Evolutionary conservation across 768 basidiomycete species (phyloP).

Genomic region (Lyophyllum semitale): DNA sequence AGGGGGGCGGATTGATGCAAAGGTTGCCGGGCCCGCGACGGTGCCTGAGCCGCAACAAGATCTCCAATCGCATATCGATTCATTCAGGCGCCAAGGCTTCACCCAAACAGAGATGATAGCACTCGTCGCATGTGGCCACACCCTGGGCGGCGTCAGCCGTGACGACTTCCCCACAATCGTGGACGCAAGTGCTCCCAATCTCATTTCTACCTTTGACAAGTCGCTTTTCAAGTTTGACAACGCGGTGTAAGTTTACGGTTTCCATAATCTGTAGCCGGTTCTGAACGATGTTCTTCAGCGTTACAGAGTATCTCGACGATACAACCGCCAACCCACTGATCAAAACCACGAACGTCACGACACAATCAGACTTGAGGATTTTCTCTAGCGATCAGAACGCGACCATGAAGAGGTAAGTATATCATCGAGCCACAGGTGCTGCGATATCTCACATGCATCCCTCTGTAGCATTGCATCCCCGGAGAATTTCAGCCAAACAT

Average conservation of each 20-base stretch:
- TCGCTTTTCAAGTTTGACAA: background rate
- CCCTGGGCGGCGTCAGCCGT: constrained; percentile 31
- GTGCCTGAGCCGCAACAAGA: constrained; percentile 31
- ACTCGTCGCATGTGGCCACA: constrained; percentile 35
- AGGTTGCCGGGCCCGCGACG: constrained; percentile 25
- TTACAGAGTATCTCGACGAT: background rate
- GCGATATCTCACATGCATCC: background rate
- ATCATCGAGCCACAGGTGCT: background rate
- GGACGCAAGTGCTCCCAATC: background rate
- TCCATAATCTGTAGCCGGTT: background rate
- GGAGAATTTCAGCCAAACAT: background rate
- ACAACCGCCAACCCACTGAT: background rate
- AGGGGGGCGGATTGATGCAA: constrained; percentile 35
- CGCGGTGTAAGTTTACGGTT: background rate
- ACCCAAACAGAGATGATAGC: constrained; percentile 32
- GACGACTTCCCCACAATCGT: constrained; percentile 27
- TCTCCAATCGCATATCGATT: constrained; percentile 23
- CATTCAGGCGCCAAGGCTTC: constrained; percentile 30
- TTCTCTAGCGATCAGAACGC: background rate
- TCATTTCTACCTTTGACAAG: background rate
- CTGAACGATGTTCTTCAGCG: background rate
- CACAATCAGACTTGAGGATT: background rate
- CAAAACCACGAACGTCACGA: background rate
- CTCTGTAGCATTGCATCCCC: background rate
- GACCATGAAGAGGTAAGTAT: background rate